phyloP scores from a whole-genome alignment of 768 basidiomycete species.

The Tulasnella sp. region DNA sequence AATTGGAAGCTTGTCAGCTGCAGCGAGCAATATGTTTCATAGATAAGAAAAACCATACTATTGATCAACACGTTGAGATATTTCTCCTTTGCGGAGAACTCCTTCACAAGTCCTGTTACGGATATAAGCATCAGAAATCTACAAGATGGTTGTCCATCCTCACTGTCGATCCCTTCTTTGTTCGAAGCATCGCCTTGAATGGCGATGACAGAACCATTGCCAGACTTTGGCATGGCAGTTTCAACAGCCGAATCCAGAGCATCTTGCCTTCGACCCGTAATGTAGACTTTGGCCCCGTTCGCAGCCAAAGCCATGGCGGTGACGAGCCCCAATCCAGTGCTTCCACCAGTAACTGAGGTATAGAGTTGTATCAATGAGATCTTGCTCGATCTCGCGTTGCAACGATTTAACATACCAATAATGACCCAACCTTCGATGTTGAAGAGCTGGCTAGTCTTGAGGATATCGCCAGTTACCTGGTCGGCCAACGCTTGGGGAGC shows the following conservation, averaged over 20 bases:
- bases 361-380: too few species aligned
- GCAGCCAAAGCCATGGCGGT: slow-evolving; percentile 23
- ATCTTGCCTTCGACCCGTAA: slow-evolving; percentile 17
- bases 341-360: slow-evolving; percentile 18
- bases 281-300: slow-evolving; percentile 26
- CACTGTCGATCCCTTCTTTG: not conserved
- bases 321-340: slow-evolving; percentile 21
- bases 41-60: not conserved
- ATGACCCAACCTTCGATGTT: too few species aligned
- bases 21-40: too few species aligned
- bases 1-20: not conserved
- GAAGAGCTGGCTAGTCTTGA: too few species aligned
- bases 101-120: not conserved
- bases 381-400: too few species aligned
- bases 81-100: not conserved
- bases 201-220: not conserved
- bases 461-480: too few species aligned
- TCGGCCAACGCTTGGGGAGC: too few species aligned
- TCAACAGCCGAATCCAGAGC: not conserved
- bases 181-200: not conserved
- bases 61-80: slow-evolving; percentile 7
- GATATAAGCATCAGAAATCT: not conserved
- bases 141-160: too few species aligned
- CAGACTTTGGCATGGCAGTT: not conserved
- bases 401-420: too few species aligned